These are phyloP conservation scores for Cordyceps pruinosa DNA, from an alignment of 2,329 filamentous ascomycete species.

Conservation along the genomic window DNA sequence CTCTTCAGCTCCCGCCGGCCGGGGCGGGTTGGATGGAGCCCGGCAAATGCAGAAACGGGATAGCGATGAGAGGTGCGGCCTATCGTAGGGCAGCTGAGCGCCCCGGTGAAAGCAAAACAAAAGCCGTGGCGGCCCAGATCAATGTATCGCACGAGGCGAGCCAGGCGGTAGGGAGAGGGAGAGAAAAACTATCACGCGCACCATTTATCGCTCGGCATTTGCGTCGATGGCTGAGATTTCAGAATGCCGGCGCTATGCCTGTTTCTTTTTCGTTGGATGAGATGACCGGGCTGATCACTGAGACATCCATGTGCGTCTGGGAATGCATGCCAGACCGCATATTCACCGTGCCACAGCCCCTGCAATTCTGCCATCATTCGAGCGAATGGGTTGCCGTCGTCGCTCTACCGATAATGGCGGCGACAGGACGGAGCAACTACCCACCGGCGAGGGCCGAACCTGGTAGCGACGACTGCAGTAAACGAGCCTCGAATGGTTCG, in stretches of 20 bases:
- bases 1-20: neutral
- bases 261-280: neutral
- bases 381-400: neutral
- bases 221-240: neutral
- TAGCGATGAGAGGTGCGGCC: neutral
- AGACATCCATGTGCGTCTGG: neutral
- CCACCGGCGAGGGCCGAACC: neutral
- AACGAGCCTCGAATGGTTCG: neutral
- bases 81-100: neutral
- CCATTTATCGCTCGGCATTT: conserved; percentile 2
- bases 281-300: neutral
- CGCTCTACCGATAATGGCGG: neutral
- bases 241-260: conserved; percentile 5
- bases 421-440: no score
- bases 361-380: neutral
- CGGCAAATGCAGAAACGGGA: conserved; percentile 5
- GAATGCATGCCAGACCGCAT: neutral
- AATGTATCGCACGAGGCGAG: neutral
- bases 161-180: neutral
- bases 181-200: neutral
- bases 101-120: neutral
- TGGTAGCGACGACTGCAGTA: no score
- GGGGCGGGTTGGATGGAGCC: neutral
- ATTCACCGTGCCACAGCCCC: neutral
- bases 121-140: neutral